Evolutionary conservation across 73 alveolate genomes (phyloP).

Genomic region (Paramecium primaurelia): DNA sequence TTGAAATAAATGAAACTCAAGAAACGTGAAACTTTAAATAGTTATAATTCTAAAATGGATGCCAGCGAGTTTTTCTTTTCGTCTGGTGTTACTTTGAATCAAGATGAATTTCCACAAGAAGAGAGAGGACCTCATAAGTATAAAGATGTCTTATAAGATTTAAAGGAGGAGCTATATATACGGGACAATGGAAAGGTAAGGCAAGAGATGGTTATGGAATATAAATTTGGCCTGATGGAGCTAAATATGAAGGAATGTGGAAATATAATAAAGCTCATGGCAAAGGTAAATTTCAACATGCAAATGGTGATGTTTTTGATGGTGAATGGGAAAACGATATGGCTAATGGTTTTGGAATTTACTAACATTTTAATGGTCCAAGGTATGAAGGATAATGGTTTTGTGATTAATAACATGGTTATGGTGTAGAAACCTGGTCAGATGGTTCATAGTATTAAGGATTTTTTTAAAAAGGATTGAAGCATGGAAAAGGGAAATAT

Average conservation of each 20-base stretch:
- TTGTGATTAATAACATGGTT: constrained; percentile 65
- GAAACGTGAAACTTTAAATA: background rate
- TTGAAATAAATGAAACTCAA: background rate
- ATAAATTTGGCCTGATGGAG: constrained; percentile 64
- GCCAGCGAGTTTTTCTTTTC: background rate
- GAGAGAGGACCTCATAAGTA: constrained; percentile 51
- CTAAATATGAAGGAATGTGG: constrained; percentile 64
- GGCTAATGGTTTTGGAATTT: constrained; percentile 6
- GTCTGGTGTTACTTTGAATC: background rate
- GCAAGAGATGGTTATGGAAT: constrained; percentile 41
- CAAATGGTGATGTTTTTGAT: constrained; percentile 29
- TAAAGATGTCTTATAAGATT: constrained; percentile 58
- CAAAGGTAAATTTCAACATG: constrained; percentile 60
- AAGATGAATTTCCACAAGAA: background rate
- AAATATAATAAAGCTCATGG: constrained; percentile 62
- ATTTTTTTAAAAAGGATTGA: constrained; percentile 54
- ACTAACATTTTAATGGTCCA: background rate
- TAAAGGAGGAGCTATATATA: constrained; percentile 21
- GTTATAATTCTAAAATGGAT: constrained; percentile 1
- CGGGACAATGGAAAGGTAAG: constrained; percentile 36
- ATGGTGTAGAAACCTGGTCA: constrained; percentile 67
- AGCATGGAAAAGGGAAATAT: constrained; percentile 64
- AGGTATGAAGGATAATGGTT: constrained; percentile 64
- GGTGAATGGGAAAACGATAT: background rate
- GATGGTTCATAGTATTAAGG: constrained; percentile 70